phyloP scores from a whole-genome alignment of 2,329 filamentous ascomycete genomes.

The Alternaria gansuensis region DNA sequence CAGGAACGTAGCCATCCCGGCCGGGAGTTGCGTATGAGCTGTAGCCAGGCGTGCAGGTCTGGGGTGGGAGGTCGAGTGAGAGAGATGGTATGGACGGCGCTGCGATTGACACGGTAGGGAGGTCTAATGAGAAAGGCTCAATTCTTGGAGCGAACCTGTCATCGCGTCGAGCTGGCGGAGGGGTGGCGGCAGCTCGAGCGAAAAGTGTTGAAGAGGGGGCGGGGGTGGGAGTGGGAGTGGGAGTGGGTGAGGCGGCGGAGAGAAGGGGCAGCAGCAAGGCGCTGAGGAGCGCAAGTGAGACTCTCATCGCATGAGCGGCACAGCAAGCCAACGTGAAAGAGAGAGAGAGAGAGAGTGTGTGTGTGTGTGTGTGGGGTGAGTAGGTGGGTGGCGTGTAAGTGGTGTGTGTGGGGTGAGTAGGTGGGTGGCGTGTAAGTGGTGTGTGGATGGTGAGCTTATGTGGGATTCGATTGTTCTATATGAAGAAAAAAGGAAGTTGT shows the following conservation, averaged over 20 bases:
- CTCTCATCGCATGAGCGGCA: slow-evolving; percentile 23
- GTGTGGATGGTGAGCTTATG: slow-evolving; percentile 4
- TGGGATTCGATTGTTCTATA: slow-evolving; percentile 11
- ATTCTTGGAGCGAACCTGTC: slow-evolving; percentile 21
- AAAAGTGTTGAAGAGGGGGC: background rate
- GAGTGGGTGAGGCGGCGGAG: slow-evolving; percentile 20
- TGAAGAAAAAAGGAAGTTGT: slow-evolving; percentile 16
- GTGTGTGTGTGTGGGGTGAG: slow-evolving; percentile 8
- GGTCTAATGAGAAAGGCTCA: slow-evolving; percentile 23
- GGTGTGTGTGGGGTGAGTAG: background rate
- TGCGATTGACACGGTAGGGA: slow-evolving; percentile 23
- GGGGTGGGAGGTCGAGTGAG: slow-evolving; percentile 22
- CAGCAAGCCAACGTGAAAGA: slow-evolving; percentile 12
- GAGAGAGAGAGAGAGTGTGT: too few species aligned
- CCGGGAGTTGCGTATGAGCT: slow-evolving; percentile 29
- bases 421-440: background rate
- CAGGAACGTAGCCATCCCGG: slow-evolving; percentile 33
- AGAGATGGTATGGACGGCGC: slow-evolving; percentile 20
- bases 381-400: too few species aligned
- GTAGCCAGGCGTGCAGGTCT: slow-evolving; percentile 30
- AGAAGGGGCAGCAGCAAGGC: slow-evolving; percentile 24
- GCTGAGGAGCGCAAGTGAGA: slow-evolving; percentile 23
- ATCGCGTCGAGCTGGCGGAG: slow-evolving; percentile 23
- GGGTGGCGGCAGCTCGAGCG: background rate
- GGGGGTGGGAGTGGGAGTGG: slow-evolving; percentile 10